Percentiles rank a stretch among this genome's conserved stretches.
phyloP scores from a whole-genome alignment of 2,329 filamentous ascomycete genomes.

The Incumbomyces lentus region DNA sequence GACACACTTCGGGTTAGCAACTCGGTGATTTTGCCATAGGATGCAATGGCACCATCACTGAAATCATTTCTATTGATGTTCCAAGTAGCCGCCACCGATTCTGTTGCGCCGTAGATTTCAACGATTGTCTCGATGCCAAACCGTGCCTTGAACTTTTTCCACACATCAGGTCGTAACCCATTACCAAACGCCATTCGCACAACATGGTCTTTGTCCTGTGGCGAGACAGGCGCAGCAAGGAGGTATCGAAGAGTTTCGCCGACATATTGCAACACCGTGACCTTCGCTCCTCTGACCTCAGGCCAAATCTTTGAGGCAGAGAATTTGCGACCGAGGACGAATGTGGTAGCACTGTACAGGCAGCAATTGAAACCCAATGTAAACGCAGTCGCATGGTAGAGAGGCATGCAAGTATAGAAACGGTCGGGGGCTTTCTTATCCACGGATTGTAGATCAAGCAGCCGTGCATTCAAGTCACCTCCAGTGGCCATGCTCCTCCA shows the following conservation, averaged over 20 bases:
- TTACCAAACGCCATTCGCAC: slow-evolving; percentile 75
- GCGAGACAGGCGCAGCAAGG: slow-evolving; percentile 54
- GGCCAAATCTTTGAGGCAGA: slow-evolving; percentile 60
- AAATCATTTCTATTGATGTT: slow-evolving; percentile 66
- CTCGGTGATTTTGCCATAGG: slow-evolving; percentile 53
- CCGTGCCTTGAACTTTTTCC: slow-evolving; percentile 71
- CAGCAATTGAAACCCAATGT: slow-evolving; percentile 57
- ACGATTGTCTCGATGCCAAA: slow-evolving; percentile 64
- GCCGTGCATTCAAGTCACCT: slow-evolving; percentile 42
- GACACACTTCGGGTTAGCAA: slow-evolving; percentile 42
- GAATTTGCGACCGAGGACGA: slow-evolving; percentile 66
- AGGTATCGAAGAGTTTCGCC: slow-evolving; percentile 68
- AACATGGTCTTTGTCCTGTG: slow-evolving; percentile 61
- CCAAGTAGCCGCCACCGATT: slow-evolving; percentile 59
- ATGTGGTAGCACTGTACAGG: slow-evolving; percentile 51
- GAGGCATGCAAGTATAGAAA: slow-evolving; percentile 76
- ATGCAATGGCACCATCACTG: slow-evolving; percentile 66
- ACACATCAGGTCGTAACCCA: slow-evolving; percentile 73
- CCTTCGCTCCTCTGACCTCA: slow-evolving; percentile 56
- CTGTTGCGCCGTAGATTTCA: slow-evolving; percentile 74
- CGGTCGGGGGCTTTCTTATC: slow-evolving; percentile 46
- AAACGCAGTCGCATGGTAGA: slow-evolving; percentile 74
- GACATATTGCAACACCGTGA: slow-evolving; percentile 66
- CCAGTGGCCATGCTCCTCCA: slow-evolving; percentile 28
- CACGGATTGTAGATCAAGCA: slow-evolving; percentile 41